Evolutionary conservation across 306 rosid genomes (phyloP), one percentile per base, ranked within the genome.

Genomic region (Cajanus cajan): DNA sequence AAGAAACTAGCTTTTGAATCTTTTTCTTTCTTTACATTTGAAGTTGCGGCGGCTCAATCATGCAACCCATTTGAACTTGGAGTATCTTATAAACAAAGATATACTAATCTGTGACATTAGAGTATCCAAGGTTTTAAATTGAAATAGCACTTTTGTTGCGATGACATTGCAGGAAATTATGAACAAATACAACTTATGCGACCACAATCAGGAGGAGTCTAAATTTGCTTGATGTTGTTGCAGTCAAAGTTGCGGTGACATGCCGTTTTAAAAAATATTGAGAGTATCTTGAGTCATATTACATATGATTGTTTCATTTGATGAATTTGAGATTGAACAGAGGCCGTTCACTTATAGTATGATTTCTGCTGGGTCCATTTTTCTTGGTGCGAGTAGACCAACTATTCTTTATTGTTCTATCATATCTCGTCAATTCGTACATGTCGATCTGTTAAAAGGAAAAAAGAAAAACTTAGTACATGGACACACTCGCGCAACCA

Each of bases 331-430:
- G 82, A 57, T 57, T 57, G 18, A 43, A 78, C 21, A 33, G 39
- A 78, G 40, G 36, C 62, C 82, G 48, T 68, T 55, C 51, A 55
- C 40, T 68, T 55, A 43, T n/a, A n/a, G 7, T 28, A 61, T 10
- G 18, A 19, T 78, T n/a, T 79, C 71, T 59, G 36, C 52, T 40
- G 71, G 50, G 50, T 57, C 77, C 77, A 68, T 34, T 33, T 59
- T 43, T 31, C 7, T 15, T 67, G 47, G 59, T 54, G 82, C 33
- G 44, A 33, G n/a, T n/a, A n/a, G n/a, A n/a, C n/a, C n/a, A n/a
- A n/a, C n/a, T n/a, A n/a, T 39, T 52, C 24, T 78, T 78, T n/a
- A 22, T 54, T 67, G 25, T 21, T 31, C 16, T 39, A 67, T 44
- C 22, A 62, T 21, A 21, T 4, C 39, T 12, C 2, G 16, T 13